Conservation (phyloP, 1,139 yeast species). For the Blastobotrys aristatus region DNA sequence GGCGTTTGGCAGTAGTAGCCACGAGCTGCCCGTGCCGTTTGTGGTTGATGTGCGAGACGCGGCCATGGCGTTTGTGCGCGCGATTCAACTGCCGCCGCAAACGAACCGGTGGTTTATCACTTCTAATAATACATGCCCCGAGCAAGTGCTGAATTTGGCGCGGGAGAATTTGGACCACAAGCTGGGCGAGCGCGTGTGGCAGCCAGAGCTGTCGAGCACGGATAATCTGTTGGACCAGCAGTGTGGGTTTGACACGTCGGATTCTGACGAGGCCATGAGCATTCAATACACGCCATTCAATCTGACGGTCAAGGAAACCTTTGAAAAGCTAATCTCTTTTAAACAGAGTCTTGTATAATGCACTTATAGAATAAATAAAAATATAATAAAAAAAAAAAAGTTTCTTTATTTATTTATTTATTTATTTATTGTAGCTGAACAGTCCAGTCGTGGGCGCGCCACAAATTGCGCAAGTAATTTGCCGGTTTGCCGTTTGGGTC, state of each 20-base stretch:
- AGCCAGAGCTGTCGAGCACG: constrained; percentile 14
- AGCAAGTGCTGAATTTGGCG: constrained; percentile 24
- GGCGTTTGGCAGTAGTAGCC: background rate
- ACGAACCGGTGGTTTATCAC: constrained; percentile 25
- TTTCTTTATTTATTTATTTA: background rate
- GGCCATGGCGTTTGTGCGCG: constrained; percentile 21
- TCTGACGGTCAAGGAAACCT: constrained; percentile 17
- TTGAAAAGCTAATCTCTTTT: constrained; percentile 6
- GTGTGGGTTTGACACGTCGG: constrained; percentile 23
- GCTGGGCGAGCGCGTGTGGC: constrained; percentile 19
- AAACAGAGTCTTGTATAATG: constrained; percentile 2
- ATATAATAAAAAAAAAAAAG: background rate
- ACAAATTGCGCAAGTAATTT: background rate
- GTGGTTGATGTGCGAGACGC: constrained; percentile 27
- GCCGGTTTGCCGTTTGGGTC: constrained; percentile 1
- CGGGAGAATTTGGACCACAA: constrained; percentile 16
- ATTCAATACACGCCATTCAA: constrained; percentile 18
- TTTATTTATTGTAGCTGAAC: background rate
- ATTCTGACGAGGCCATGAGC: constrained; percentile 18
- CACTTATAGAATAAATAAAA: background rate
- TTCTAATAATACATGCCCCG: constrained; percentile 23
- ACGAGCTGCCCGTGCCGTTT: constrained; percentile 21
- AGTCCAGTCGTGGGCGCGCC: constrained; percentile 10
- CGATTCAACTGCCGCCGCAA: constrained; percentile 21
- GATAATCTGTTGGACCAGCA: constrained; percentile 17